Evolutionary conservation across 2,329 filamentous ascomycete genomes (phyloP).

Genomic region (Colletotrichum orbiculare): DNA sequence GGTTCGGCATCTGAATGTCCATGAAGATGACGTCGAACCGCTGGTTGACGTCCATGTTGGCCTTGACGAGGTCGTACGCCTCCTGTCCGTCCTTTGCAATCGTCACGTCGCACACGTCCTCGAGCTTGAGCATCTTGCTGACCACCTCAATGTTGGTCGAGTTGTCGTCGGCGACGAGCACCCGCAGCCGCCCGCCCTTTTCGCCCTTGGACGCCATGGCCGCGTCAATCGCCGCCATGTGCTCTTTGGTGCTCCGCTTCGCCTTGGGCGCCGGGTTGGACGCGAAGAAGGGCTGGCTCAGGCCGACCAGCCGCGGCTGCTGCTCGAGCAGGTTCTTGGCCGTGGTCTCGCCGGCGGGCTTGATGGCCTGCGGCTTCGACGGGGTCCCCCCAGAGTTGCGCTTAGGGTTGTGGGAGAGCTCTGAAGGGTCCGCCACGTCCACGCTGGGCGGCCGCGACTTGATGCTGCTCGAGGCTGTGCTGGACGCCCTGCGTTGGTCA

Average conservation of each 20-base stretch:
- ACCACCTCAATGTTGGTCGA: conserved; percentile 68
- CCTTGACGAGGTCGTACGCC: conserved; percentile 86
- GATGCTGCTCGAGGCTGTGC: conserved; percentile 65
- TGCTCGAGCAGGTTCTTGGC: conserved; percentile 67
- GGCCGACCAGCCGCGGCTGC: conserved; percentile 82
- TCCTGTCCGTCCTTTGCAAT: conserved; percentile 89
- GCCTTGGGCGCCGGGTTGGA: conserved; percentile 50
- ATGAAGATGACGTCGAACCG: conserved; percentile 93
- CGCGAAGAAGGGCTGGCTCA: conserved; percentile 85
- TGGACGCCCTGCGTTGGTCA: conserved; percentile 54
- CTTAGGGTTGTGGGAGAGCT: conserved; percentile 36
- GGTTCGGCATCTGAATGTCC: conserved; percentile 95
- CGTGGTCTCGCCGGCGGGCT: conserved; percentile 42
- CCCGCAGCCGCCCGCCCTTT: conserved; percentile 72
- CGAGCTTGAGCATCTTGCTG: conserved; percentile 76
- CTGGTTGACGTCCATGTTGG: conserved; percentile 77
- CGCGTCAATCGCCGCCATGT: conserved; percentile 72
- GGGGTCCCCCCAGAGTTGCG: conserved; percentile 28
- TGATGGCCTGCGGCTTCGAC: conserved; percentile 5
- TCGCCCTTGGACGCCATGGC: conserved; percentile 71
- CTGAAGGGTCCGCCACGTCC: conserved; percentile 49
- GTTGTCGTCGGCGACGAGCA: conserved; percentile 84
- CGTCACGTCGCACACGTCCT: conserved; percentile 87
- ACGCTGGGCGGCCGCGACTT: conserved; percentile 62
- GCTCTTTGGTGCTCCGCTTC: conserved; percentile 62